Evolutionary conservation across 768 basidiomycete species (phyloP), one percentile per base, ranked within the genome.

Genomic region (Coprinopsis marcescibilis): DNA sequence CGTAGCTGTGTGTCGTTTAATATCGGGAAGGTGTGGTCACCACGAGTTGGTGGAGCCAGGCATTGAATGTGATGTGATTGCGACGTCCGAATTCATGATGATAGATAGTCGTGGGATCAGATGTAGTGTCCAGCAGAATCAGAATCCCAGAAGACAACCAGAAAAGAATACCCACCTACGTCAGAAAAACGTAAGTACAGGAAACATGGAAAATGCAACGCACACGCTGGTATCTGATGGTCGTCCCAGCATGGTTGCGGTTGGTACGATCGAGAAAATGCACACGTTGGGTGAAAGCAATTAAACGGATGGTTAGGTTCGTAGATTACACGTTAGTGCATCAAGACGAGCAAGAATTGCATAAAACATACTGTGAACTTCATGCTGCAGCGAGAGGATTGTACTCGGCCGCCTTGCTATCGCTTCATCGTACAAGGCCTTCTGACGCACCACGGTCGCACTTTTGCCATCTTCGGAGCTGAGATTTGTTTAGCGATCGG

Each of bases 351-450:
- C 13, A 29, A 32, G 2, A 25, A 21, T 10, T 24, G 37, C 35
- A 25, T 20, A 35, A 36, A 23, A 52, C 53, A 35, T 51, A 69
- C 69, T 60, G 39, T 65, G 53, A 2, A 62, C 62, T 52, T 75
- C 71, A 46, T 75, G 73, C 46, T 70, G 71, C 36, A 75, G 57
- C 0, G 69, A 55, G n/a, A 75, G 51, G 36, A 72, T 60, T 11
- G 56, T 70, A 33, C 45, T 56, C 10, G 68, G 70, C 30, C 62
- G 62, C 10, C 52, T 13, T 0, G 48, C 48, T n/a, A 68, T 56
- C 6, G 60, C 24, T 0, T 58, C 20, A 30, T 64, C 60, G 37
- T 71, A 72, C 2, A 46, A 20, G 4, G 34, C 46, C 48, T 70
- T 52, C 42, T 68, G 70, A 45, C 70, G 51, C 3, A 57, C 56